Conservation (phyloP, 148 eudicot genomes). For the Nepenthes mirabilis region DNA sequence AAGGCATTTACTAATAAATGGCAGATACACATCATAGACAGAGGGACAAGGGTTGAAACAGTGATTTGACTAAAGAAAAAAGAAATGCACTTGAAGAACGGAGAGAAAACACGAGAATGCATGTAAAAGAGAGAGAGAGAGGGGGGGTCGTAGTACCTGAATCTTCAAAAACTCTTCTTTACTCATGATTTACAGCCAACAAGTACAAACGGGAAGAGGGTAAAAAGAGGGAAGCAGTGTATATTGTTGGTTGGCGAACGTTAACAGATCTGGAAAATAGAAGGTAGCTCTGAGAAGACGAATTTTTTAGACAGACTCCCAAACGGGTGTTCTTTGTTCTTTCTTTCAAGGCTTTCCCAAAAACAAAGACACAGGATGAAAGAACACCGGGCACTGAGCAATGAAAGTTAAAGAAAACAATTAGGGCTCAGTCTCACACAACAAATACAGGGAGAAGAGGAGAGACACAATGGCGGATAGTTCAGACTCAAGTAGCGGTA, state of each 20-base stretch:
- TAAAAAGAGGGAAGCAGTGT: neutral
- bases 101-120: neutral
- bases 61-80: neutral
- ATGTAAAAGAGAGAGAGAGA: constrained; percentile 4
- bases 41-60: neutral
- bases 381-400: too few species aligned
- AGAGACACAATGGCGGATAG: too few species aligned
- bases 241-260: neutral
- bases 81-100: neutral
- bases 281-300: too few species aligned
- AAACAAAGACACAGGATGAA: constrained; percentile 2
- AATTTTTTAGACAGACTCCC: too few species aligned
- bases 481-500: too few species aligned
- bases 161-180: constrained; percentile 96
- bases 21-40: neutral
- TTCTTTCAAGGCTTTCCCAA: constrained; percentile 3
- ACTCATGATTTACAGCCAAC: constrained; percentile 36
- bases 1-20: constrained; percentile 2
- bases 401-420: too few species aligned
- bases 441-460: too few species aligned
- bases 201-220: constrained; percentile 10
- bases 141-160: constrained; percentile 39
- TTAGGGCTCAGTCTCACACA: too few species aligned
- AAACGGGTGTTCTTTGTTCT: too few species aligned
- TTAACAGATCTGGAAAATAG: too few species aligned